phyloP scores from a whole-genome alignment of 1,284 basidiomycete species.

The Testicularia cyperi region DNA sequence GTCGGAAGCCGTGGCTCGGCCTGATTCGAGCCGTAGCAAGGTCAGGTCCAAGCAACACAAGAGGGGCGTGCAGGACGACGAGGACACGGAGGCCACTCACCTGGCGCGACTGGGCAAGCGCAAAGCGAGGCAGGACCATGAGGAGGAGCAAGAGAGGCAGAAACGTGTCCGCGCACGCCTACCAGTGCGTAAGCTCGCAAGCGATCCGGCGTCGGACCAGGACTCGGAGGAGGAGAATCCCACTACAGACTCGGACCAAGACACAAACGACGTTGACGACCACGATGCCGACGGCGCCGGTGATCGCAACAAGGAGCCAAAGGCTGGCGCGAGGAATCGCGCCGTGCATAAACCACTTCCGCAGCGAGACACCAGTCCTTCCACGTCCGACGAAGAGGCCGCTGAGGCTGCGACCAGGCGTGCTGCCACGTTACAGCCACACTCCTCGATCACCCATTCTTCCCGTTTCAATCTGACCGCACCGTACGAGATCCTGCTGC shows the following conservation, averaged over 20 bases:
- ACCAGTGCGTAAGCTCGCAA: constrained; percentile 20
- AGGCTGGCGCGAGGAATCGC: constrained; percentile 27
- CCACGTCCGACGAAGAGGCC: constrained; percentile 6
- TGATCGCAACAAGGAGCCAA: neutral
- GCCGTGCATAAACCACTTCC: constrained; percentile 36
- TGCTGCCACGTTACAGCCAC: constrained; percentile 1
- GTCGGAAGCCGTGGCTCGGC: constrained; percentile 1
- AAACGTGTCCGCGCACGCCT: constrained; percentile 25
- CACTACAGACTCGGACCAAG: constrained; percentile 2
- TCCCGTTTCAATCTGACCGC: constrained; percentile 46
- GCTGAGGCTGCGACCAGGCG: neutral
- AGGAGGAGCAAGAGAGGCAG: constrained; percentile 17
- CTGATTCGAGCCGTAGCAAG: too few relatives aligned
- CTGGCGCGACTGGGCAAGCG: constrained; percentile 34
- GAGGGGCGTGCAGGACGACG: constrained; percentile 6
- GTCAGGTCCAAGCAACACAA: too few relatives aligned
- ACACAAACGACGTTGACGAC: constrained; percentile 4
- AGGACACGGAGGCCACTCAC: constrained; percentile 42
- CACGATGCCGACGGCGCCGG: constrained; percentile 12
- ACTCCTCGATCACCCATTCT: constrained; percentile 39
- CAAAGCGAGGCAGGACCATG: constrained; percentile 21
- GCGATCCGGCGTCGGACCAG: neutral
- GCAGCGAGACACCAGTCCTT: constrained; percentile 3
- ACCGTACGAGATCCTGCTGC: constrained; percentile 44
- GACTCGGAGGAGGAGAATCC: constrained; percentile 3